Percentiles rank a stretch among this genome's conserved stretches.
Conservation (phyloP, 2,329 filamentous ascomycete genomes). For the Cladorrhinum sp. region DNA sequence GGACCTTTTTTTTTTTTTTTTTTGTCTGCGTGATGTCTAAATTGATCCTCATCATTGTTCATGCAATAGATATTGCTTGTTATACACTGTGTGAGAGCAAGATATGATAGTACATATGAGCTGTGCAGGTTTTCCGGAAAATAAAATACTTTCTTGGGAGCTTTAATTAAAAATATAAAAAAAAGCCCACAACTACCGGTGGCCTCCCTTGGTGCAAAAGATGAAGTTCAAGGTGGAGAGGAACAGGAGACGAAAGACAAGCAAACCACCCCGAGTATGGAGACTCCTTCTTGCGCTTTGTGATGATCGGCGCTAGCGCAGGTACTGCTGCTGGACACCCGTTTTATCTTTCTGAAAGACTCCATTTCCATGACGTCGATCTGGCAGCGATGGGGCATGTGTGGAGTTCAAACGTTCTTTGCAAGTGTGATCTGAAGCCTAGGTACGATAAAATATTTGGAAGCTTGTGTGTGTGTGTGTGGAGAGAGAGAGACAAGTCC, state of each 20-base stretch:
- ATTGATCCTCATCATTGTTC: too few relatives aligned
- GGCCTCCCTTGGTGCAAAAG: too few relatives aligned
- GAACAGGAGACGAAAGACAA: neutral
- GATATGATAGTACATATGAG: too few relatives aligned
- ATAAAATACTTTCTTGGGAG: neutral
- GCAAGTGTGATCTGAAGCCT: neutral
- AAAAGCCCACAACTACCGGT: neutral
- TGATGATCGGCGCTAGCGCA: slow-evolving; percentile 6
- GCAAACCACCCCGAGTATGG: neutral
- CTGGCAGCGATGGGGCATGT: neutral
- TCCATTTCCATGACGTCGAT: slow-evolving; percentile 5
- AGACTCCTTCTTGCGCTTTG: neutral
- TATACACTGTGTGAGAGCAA: too few relatives aligned
- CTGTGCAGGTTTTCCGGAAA: neutral
- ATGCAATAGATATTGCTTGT: neutral
- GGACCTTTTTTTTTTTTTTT: too few relatives aligned
- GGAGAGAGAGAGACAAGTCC: too few relatives aligned
- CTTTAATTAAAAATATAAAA: too few relatives aligned
- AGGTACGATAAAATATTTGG: neutral
- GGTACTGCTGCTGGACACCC: neutral
- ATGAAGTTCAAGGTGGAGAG: too few relatives aligned
- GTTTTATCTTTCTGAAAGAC: neutral
- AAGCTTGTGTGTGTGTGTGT: too few relatives aligned
- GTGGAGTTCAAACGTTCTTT: neutral
- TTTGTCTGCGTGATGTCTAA: too few relatives aligned